Base-by-base conservation (phyloP, 2,329 filamentous ascomycete genomes). In the Hymenoscyphus occultus region DNA sequence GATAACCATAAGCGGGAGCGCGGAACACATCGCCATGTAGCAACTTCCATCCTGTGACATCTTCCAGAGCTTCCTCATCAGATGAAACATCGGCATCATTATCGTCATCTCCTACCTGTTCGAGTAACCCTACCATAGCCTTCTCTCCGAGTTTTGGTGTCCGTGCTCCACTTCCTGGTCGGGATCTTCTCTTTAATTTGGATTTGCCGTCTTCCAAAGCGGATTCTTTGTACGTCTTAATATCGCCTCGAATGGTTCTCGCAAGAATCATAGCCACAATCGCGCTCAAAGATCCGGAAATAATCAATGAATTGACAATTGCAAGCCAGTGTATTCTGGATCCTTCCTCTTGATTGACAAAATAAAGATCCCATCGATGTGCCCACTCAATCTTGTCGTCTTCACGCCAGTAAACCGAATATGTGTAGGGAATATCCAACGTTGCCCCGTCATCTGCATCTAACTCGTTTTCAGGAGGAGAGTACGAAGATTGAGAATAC, bases 21-120 rank as follows among this genome's bases (percentile, higher is more conserved):
- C 92, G 85, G 80, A 96, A 96, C 3, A 96, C 91, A 76, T 96
- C 92, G n/a, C 86, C 91, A 73, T 96, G 91, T 2, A 96, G 82
- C 16, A 95, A 81, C 76, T 96, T 96, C 92, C 92, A 96, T 60
- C 92, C 92, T 1, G 90, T 91, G 35, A 90, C 84, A 71, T 96
- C 92, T 72, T 96, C 92, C 6, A 91, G 76, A 0, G 84, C 78
- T 70, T 93, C 90, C 1, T 92, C 90, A 59, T 92, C 90, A 4
- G 85, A 89, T 5, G 82, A 83, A 9, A 83, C 65, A 62, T 79
- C 87, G 1, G 79, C 80, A 67, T 83, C 86, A 70, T 77, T 79
- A 61, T 82, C 84, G 48, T 69, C 80, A 66, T 84, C 82, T 56
- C 79, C 82, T 39, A 81, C 79, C 68, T 86, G 84, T 19, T 89